Evolutionary conservation across 495 filamentous ascomycete species (phyloP).

Genomic region (Tetracladium setigerum): DNA sequence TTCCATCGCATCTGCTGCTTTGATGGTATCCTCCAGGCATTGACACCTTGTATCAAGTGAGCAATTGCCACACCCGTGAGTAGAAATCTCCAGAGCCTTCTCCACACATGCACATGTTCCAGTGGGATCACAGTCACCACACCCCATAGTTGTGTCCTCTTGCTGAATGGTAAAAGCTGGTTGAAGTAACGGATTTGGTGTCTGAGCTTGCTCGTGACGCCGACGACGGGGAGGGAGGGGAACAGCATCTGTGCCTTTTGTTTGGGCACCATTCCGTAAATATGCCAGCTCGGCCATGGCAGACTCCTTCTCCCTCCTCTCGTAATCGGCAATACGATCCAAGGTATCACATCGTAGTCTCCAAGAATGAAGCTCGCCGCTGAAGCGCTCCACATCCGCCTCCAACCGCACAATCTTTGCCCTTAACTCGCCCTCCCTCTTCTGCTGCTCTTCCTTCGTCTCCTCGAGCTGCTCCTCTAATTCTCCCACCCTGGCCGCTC

Average conservation of each 20-base stretch:
- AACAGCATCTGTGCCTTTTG: slow-evolving; percentile 25
- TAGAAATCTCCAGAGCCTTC: slow-evolving; percentile 31
- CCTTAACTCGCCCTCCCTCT: slow-evolving; percentile 35
- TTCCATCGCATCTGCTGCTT: slow-evolving; percentile 4
- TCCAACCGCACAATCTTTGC: slow-evolving; percentile 35
- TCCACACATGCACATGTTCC: slow-evolving; percentile 47
- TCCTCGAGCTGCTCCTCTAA: slow-evolving; percentile 77
- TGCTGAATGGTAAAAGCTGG: not conserved
- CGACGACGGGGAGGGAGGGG: slow-evolving; percentile 19
- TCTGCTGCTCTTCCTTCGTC: slow-evolving; percentile 40
- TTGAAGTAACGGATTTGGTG: not conserved
- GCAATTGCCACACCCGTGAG: slow-evolving; percentile 58
- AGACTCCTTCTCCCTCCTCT: slow-evolving; percentile 21
- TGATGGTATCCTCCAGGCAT: slow-evolving; percentile 62
- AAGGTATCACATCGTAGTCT: slow-evolving; percentile 19
- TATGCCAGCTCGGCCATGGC: slow-evolving; percentile 21
- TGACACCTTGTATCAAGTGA: slow-evolving; percentile 50
- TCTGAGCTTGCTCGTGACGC: slow-evolving; percentile 9
- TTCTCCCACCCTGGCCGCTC: slow-evolving; percentile 77
- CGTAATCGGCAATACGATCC: slow-evolving; percentile 22
- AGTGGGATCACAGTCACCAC: slow-evolving; percentile 41
- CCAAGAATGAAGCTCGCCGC: slow-evolving; percentile 21
- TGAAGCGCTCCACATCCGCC: slow-evolving; percentile 35
- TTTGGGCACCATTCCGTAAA: slow-evolving; percentile 17
- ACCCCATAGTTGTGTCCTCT: slow-evolving; percentile 23